Evolutionary conservation across 768 basidiomycete species (phyloP).

Genomic region (Auricularia heimuer): DNA sequence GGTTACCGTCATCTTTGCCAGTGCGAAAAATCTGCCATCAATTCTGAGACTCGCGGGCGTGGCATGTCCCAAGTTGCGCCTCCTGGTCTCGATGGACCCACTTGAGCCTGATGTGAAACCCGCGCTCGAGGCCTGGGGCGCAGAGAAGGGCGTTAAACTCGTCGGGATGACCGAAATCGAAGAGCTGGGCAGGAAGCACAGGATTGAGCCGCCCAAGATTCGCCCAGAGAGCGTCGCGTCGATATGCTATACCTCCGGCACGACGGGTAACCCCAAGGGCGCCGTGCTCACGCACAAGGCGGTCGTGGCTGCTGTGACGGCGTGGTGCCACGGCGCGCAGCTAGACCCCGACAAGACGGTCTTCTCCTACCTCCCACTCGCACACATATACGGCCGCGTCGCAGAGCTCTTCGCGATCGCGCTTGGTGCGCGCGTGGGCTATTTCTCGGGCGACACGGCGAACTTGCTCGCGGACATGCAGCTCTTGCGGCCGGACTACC

Average conservation of each 20-base stretch:
- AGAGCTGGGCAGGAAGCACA: constrained; percentile 55
- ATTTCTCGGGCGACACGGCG: constrained; percentile 78
- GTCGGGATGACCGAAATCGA: constrained; percentile 74
- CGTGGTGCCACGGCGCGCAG: constrained; percentile 44
- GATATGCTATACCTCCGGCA: constrained; percentile 93
- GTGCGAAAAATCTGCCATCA: constrained; percentile 60
- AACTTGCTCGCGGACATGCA: constrained; percentile 87
- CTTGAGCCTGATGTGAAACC: constrained; percentile 40
- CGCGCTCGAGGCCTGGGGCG: constrained; percentile 63
- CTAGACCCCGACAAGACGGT: constrained; percentile 33
- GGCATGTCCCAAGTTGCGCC: constrained; percentile 51
- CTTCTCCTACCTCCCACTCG: constrained; percentile 75
- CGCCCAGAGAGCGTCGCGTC: constrained; percentile 62
- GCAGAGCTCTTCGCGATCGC: constrained; percentile 50
- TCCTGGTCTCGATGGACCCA: constrained; percentile 68
- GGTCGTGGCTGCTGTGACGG: constrained; percentile 49
- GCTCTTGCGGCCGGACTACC: constrained; percentile 70
- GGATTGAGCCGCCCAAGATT: constrained; percentile 47
- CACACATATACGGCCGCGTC: constrained; percentile 70
- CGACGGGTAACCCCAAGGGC: constrained; percentile 77
- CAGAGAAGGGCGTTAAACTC: constrained; percentile 49
- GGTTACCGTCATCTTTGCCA: constrained; percentile 67
- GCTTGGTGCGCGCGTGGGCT: constrained; percentile 67
- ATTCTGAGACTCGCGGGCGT: constrained; percentile 57
- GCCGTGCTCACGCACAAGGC: constrained; percentile 66